These are phyloP conservation scores for Meyerozyma carpophila DNA, from an alignment of 1,139 yeast genomes.

Conservation along the genomic window DNA sequence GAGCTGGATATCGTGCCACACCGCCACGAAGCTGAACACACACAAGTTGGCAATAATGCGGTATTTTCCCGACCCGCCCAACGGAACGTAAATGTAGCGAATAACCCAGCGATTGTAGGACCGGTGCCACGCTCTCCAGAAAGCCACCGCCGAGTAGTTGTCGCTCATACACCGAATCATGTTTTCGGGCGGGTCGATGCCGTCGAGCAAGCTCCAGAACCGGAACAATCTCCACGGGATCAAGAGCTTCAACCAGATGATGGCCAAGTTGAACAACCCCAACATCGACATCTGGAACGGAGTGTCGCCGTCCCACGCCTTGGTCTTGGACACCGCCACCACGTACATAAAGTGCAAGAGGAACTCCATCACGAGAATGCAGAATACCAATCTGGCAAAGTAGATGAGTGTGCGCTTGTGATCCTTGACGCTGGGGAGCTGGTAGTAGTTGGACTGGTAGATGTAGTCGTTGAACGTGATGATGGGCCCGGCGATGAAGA, in stretches of 20 bases:
- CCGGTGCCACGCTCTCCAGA: constrained; percentile 99
- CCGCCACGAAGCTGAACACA: constrained; percentile 94
- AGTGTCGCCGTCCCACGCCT: constrained; percentile 86
- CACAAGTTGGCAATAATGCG: constrained; percentile 71
- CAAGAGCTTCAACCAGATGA: constrained; percentile 86
- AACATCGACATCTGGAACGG: constrained; percentile 95
- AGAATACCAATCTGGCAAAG: constrained; percentile 61
- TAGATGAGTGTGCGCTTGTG: constrained; percentile 52
- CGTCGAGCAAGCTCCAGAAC: constrained; percentile 86
- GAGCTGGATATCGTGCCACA: constrained; percentile 97
- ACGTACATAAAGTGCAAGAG: constrained; percentile 85
- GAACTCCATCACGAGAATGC: constrained; percentile 84
- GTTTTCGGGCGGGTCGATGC: constrained; percentile 95
- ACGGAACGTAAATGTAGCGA: constrained; percentile 76
- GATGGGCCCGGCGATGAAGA: constrained; percentile 93
- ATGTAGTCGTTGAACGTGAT: constrained; percentile 87
- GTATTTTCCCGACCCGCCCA: constrained; percentile 72
- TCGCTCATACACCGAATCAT: constrained; percentile 96
- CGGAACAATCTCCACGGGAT: constrained; percentile 97
- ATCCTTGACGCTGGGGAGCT: constrained; percentile 45
- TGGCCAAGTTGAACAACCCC: constrained; percentile 82
- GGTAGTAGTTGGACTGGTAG: constrained; percentile 55
- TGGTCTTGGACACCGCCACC: constrained; percentile 82
- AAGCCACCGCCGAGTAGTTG: constrained; percentile 85
- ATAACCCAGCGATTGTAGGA: constrained; percentile 88